These are phyloP conservation scores for Penicillium corylophilum DNA, from an alignment of 2,329 filamentous ascomycete species.

Conservation along the genomic window DNA sequence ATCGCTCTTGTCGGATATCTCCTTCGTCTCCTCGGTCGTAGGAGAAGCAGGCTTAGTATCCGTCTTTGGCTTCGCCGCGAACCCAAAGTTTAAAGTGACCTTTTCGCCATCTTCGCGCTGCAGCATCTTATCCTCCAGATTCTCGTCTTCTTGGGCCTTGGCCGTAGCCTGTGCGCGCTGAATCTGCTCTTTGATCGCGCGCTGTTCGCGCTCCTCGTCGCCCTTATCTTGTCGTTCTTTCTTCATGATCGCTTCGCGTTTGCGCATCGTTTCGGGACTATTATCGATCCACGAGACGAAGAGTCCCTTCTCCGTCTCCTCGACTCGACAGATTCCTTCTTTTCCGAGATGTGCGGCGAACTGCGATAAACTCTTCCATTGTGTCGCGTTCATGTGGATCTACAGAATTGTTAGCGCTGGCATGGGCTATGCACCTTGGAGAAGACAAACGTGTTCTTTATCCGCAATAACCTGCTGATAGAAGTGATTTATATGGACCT, in stretches of 20 bases:
- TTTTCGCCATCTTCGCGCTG: slow-evolving; percentile 70
- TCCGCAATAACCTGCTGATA: slow-evolving; percentile 92
- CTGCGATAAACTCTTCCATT: slow-evolving; percentile 83
- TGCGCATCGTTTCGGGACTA: slow-evolving; percentile 75
- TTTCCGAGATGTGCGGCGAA: slow-evolving; percentile 83
- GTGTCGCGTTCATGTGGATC: slow-evolving; percentile 90
- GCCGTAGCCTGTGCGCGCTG: slow-evolving; percentile 66
- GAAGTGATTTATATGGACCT: slow-evolving; percentile 84
- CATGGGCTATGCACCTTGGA: not conserved
- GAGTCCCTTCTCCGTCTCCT: slow-evolving; percentile 81
- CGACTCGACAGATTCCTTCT: slow-evolving; percentile 84
- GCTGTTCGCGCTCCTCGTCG: slow-evolving; percentile 85
- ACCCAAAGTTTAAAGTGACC: slow-evolving; percentile 68
- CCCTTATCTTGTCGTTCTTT: slow-evolving; percentile 87
- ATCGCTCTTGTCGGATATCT: slow-evolving; percentile 1
- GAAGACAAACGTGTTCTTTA: slow-evolving; percentile 52
- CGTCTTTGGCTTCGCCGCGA: slow-evolving; percentile 25
- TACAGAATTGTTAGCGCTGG: slow-evolving; percentile 52
- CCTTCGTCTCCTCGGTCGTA: slow-evolving; percentile 23
- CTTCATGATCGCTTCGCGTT: slow-evolving; percentile 76
- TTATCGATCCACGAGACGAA: slow-evolving; percentile 91
- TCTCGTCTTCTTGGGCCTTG: slow-evolving; percentile 44
- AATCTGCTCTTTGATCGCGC: slow-evolving; percentile 80
- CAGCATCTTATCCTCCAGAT: slow-evolving; percentile 41
- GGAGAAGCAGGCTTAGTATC: slow-evolving; percentile 26